Evolutionary conservation across 441 rosid genomes (phyloP), one percentile per base, ranked within the genome.

Genomic region (Adansonia gregorii): DNA sequence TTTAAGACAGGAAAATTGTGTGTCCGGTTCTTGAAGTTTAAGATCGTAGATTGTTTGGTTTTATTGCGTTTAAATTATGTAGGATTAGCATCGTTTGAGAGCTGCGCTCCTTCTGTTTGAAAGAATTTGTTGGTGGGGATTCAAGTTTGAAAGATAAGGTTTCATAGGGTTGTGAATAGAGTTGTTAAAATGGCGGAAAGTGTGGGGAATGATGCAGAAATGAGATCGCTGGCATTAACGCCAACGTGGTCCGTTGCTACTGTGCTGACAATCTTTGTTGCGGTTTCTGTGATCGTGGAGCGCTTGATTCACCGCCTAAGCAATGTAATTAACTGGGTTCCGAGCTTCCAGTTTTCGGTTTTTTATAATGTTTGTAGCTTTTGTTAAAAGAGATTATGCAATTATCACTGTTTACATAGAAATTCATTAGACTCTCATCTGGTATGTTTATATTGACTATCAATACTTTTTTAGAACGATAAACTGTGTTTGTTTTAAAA

Each of bases 211-310:
- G 78, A 66, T 46, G 63, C 74, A 24, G 94, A 88, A 81, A 82
- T 78, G 83, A 82, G 97, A 78, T 88, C 97, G 4, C 80, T 94
- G 85, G 98, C 95, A 48, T 82, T 88, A 76, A 93, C 98, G 12
- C 98, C 98, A 60, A 91, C 97, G 66, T 94, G 98, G 98, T 94
- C 98, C 8, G 97, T 94, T 75, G 98, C 98, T 67, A 88, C 94
- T 1, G 98, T 91, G 61, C 77, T 92, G 86, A 91, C 97, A 3
- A 72, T 94, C 60, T 91, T 94, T 76, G 98, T 94, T 9, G 86
- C 81, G 60, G 93, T 93, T 78, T 94, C 98, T 66, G 77, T 90
- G 85, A 80, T 90, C 66, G 97, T 93, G 77, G 97, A 94, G 81
- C 94, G 97, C 63, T 86, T 88, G 39, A 94, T 93, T 78, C 91